These are phyloP conservation scores for Gracilaria vermiculophylla DNA, from an alignment of 23 red algal genomes.

Conservation along the genomic window DNA sequence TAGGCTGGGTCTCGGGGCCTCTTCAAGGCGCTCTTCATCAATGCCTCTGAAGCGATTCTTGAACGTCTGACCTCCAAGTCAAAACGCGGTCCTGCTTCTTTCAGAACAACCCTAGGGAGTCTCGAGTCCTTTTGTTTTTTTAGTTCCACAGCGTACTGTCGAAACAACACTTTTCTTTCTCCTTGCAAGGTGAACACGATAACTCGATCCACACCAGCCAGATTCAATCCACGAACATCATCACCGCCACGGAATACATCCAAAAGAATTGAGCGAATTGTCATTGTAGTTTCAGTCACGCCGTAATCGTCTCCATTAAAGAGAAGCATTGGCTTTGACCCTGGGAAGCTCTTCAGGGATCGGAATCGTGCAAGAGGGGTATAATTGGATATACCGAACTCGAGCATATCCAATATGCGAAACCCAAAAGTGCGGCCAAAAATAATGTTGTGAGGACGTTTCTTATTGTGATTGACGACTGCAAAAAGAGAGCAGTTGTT, in stretches of 20 bases:
- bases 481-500: constrained; percentile 91
- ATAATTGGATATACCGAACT: constrained; percentile 80
- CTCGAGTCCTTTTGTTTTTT: constrained; percentile 58
- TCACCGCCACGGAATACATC: constrained; percentile 81
- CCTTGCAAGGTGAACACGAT: constrained; percentile 74
- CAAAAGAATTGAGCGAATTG: constrained; percentile 58
- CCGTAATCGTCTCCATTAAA: constrained; percentile 78
- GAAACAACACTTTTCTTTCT: constrained; percentile 49
- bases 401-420: constrained; percentile 95
- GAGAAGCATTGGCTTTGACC: constrained; percentile 69
- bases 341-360: constrained; percentile 26
- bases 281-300: neutral
- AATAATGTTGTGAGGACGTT: constrained; percentile 89
- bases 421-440: constrained; percentile 87
- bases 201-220: constrained; percentile 81
- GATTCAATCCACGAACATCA: constrained; percentile 51
- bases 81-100: constrained; percentile 75
- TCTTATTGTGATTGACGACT: constrained; percentile 87
- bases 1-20: constrained; percentile 27
- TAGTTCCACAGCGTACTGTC: constrained; percentile 77
- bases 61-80: constrained; percentile 68
- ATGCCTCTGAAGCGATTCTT: constrained; percentile 75
- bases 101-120: constrained; percentile 65
- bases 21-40: constrained; percentile 65
- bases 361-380: constrained; percentile 36